Conservation (phyloP, 805 yeast species). For the Lachancea mirantina region DNA sequence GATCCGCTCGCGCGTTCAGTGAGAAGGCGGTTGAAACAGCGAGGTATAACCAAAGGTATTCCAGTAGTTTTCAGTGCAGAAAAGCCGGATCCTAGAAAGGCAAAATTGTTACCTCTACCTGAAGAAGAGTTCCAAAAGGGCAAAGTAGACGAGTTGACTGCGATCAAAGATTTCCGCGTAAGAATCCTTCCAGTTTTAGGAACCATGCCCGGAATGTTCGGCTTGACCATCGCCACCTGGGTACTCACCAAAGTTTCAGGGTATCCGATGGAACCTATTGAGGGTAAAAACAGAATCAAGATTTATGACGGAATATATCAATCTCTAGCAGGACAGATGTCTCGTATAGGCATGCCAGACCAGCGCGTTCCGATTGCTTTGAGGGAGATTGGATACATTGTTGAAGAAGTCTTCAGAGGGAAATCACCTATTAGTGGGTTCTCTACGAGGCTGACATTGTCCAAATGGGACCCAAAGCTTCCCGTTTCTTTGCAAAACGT, state of each 20-base stretch:
- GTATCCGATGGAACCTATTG: conserved; percentile 85
- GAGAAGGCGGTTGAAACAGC: conserved; percentile 71
- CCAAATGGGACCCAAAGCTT: conserved; percentile 73
- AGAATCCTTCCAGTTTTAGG: conserved; percentile 94
- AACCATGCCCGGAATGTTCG: conserved; percentile 95
- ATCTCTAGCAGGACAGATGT: conserved; percentile 79
- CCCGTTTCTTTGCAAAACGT: conserved; percentile 69
- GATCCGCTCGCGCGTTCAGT: conserved; percentile 88
- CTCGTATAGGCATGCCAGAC: conserved; percentile 63
- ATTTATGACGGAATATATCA: conserved; percentile 78
- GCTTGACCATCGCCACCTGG: conserved; percentile 81
- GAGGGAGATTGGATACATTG: conserved; percentile 68
- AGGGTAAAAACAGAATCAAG: conserved; percentile 82
- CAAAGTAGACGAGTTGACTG: conserved; percentile 77
- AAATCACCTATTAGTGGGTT: conserved; percentile 81
- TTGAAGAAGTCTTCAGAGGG: conserved; percentile 91
- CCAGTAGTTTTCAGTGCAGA: conserved; percentile 91
- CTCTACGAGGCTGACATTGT: conserved; percentile 70
- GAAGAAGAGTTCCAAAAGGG: conserved; percentile 78
- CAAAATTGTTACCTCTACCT: conserved; percentile 75
- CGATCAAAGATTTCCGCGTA: conserved; percentile 83
- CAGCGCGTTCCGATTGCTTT: conserved; percentile 70
- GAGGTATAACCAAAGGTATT: conserved; percentile 69
- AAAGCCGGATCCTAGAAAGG: conserved; percentile 94
- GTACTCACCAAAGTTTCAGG: conserved; percentile 74